phyloP scores from a whole-genome alignment of 2,329 filamentous ascomycete species.

The Neophaeococcomyces mojaviensis region DNA sequence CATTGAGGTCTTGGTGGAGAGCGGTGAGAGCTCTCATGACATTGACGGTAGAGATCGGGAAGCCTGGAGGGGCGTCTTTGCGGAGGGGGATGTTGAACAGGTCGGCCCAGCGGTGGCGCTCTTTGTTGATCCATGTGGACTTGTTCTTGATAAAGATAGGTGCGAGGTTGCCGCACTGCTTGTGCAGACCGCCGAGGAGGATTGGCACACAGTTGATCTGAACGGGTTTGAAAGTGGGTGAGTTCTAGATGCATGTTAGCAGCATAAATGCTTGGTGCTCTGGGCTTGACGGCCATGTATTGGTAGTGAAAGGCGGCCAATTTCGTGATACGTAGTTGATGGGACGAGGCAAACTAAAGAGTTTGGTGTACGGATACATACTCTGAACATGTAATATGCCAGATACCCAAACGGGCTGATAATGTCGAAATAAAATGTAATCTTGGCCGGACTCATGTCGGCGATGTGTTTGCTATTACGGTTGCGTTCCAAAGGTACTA shows the following conservation, averaged over 20 bases:
- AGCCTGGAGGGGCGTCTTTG: constrained; percentile 38
- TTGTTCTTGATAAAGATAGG: constrained; percentile 55
- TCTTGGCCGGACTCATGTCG: constrained; percentile 40
- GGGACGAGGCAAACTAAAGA: no score
- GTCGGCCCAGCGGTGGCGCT: constrained; percentile 48
- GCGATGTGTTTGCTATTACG: background rate
- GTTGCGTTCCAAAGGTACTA: background rate
- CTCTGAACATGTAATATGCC: constrained; percentile 49
- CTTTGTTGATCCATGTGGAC: constrained; percentile 47
- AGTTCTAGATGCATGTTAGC: constrained; percentile 32
- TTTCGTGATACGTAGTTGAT: no score
- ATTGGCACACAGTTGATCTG: constrained; percentile 53
- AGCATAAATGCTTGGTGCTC: background rate
- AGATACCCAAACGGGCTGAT: constrained; percentile 56
- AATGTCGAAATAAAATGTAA: constrained; percentile 53
- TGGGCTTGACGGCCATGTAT: no score
- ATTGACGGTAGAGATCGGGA: constrained; percentile 46
- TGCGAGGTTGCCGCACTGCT: constrained; percentile 46
- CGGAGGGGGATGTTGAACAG: constrained; percentile 49
- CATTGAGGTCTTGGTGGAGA: constrained; percentile 36
- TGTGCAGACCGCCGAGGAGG: constrained; percentile 54
- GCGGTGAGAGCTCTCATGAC: constrained; percentile 45
- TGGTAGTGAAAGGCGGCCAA: no score
- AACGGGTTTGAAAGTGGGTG: constrained; percentile 47
- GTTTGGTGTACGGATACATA: no score